These are phyloP conservation scores for Bidens hawaiensis DNA, from an alignment of 140 eudicot species.

Conservation along the genomic window DNA sequence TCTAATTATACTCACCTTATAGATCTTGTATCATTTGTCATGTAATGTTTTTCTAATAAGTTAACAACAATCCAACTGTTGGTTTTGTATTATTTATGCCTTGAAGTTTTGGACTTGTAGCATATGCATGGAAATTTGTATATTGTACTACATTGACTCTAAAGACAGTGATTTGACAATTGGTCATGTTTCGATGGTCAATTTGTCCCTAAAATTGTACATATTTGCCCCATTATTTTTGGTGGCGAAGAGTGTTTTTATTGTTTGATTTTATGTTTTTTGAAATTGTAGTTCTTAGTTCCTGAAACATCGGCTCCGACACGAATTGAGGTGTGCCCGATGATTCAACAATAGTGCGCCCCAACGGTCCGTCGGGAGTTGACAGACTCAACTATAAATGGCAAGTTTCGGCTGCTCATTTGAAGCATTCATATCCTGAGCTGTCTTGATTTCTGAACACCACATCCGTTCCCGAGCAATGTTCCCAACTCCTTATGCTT, in stretches of 20 bases:
- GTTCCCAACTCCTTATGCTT: no score
- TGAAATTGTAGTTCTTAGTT: neutral
- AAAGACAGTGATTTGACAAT: slow-evolving; percentile 25
- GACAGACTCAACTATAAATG: no score
- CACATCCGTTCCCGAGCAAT: no score
- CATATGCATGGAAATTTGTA: slow-evolving; percentile 5
- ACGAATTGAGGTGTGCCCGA: no score
- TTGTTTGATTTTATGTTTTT: neutral
- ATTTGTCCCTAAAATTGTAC: slow-evolving; percentile 21
- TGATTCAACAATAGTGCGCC: no score
- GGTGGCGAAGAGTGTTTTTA: neutral
- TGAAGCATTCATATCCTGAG: no score
- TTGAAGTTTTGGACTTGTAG: slow-evolving; percentile 1
- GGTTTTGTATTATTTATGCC: neutral
- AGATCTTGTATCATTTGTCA: neutral
- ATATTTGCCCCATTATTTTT: neutral
- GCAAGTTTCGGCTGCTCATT: no score
- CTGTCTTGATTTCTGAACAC: no score
- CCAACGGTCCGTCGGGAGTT: no score
- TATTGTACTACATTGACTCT: neutral
- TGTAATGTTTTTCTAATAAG: neutral
- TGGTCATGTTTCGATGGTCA: slow-evolving; percentile 14
- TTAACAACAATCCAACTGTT: neutral
- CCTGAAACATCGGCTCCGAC: no score
- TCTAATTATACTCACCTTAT: neutral